These are phyloP conservation scores for Curvularia hawaiiensis DNA, from an alignment of 2,329 filamentous ascomycete genomes.

Conservation along the genomic window DNA sequence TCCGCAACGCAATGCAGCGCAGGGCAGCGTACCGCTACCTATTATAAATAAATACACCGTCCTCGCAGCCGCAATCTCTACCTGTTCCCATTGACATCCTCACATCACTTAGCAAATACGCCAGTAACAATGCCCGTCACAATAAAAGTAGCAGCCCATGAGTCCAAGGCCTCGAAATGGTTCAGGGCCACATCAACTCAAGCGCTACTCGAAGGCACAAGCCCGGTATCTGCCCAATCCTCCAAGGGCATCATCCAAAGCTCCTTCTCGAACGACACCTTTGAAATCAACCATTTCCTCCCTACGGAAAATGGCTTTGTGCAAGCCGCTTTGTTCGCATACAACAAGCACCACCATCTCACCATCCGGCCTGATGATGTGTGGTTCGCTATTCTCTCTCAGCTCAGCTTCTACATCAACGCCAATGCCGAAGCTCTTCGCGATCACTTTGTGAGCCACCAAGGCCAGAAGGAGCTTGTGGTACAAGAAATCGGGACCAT, in stretches of 20 bases:
- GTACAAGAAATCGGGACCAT: constrained; percentile 15
- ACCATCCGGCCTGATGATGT: constrained; percentile 34
- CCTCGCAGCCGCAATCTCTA: too few relatives aligned
- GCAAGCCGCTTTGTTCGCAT: constrained; percentile 21
- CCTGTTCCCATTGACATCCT: too few relatives aligned
- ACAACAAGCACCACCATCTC: constrained; percentile 28
- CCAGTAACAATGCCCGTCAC: neutral
- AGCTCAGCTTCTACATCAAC: constrained; percentile 35
- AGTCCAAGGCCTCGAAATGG: neutral
- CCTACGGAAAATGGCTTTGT: constrained; percentile 26
- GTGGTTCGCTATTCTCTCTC: constrained; percentile 33
- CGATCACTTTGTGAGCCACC: constrained; percentile 40
- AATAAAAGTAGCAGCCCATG: neutral
- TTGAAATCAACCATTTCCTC: constrained; percentile 5
- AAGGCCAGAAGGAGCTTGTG: constrained; percentile 26
- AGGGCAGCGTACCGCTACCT: too few relatives aligned
- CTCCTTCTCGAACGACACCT: constrained; percentile 9
- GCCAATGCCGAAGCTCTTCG: constrained; percentile 30
- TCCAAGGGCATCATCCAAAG: constrained; percentile 15
- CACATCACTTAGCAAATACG: neutral
- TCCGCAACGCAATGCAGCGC: too few relatives aligned
- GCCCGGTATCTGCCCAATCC: neutral
- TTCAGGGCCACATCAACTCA: neutral
- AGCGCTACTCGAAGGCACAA: neutral
- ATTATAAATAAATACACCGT: too few relatives aligned